Percentiles rank a stretch among this genome's conserved stretches.
These are phyloP conservation scores for Ceratobasidium sp. DNA, from an alignment of 1,284 basidiomycete species.

Conservation along the genomic window DNA sequence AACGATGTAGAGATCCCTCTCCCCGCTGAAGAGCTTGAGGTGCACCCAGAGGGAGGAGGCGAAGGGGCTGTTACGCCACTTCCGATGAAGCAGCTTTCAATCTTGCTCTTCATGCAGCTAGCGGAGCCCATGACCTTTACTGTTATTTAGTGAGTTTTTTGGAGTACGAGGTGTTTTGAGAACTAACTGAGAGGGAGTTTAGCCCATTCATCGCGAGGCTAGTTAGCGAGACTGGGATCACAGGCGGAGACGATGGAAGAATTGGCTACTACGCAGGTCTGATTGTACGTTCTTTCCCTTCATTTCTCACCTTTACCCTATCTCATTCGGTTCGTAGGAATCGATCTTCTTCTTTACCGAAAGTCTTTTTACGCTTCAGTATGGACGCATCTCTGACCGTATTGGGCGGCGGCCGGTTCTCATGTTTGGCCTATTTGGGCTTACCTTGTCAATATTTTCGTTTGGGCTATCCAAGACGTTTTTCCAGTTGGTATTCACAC, in stretches of 20 bases:
- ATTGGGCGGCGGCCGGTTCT: conserved; percentile 49
- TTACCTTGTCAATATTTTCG: conserved; percentile 45
- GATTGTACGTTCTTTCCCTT: conserved; percentile 39
- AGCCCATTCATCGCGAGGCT: conserved; percentile 36
- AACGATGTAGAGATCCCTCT: conserved; percentile 5
- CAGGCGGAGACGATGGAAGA: conserved; percentile 43
- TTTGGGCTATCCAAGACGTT: conserved; percentile 49
- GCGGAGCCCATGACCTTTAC: conserved; percentile 40
- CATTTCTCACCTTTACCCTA: not conserved
- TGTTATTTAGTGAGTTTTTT: conserved; percentile 19
- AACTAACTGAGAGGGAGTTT: not conserved
- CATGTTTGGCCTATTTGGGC: conserved; percentile 47
- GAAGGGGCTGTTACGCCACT: conserved; percentile 32
- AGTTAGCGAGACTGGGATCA: conserved; percentile 43
- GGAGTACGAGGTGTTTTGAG: conserved; percentile 15
- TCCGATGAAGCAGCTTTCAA: conserved; percentile 38
- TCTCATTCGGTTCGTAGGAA: conserved; percentile 34
- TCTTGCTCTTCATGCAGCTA: conserved; percentile 39
- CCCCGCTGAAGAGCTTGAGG: not conserved
- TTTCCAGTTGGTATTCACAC: conserved; percentile 44
- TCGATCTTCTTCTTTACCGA: conserved; percentile 47
- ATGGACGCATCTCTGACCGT: conserved; percentile 49
- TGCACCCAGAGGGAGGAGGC: not conserved
- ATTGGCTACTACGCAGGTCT: conserved; percentile 46
- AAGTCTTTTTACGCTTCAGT: conserved; percentile 48